Base-by-base conservation (phyloP, 768 basidiomycete species). In the Russula sp. region DNA sequence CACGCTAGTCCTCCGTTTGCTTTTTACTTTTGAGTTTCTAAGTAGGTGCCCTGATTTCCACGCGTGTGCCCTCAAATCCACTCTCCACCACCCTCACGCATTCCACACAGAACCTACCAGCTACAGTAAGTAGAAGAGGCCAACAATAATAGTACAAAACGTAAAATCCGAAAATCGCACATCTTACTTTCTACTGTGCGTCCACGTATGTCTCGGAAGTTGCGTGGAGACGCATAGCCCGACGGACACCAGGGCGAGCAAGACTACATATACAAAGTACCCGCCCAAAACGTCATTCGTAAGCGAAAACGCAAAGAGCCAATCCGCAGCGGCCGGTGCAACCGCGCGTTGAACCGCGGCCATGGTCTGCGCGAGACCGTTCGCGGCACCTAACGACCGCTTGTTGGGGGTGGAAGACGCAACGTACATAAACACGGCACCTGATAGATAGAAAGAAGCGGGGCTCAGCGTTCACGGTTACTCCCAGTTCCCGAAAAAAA, bases 361-460 rank as follows among this genome's bases (percentile, higher is more conserved):
- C 38, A 68, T 58, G 58, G 70, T 68, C 78, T 78, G 70, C 41
- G 71, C 69, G 11, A 74, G n/a, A 58, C 87, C 87, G 64, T 88
- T 88, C 25, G 83, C 86, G 1, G 85, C 81, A 5, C 87, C 87
- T 7, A 88, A 77, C 8, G 84, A 81, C 11, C 81, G 79, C 34
- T 78, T 78, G 58, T 85, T 86, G 1, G 88, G 87, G 0, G 88
- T 75, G 6, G 87, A 78, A 2, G 81, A 80, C 7, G 80, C 77
- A 59, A 90, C 82, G 64, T 82, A 86, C 59, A 89, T 86, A 70
- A 86, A 87, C n/a, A 88, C 71, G 49, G 85, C 81, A 22, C 85
- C 87, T 87, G 29, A 18, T 11, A 7, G 13, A n/a, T 4, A 16
- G 25, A 29, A 3, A 3, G 25, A 2, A 29, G 25, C n/a, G n/a